Evolutionary conservation across 208 protist genomes (phyloP), one percentile per base, ranked within the genome.

Genomic region (Crithidia thermophila): DNA sequence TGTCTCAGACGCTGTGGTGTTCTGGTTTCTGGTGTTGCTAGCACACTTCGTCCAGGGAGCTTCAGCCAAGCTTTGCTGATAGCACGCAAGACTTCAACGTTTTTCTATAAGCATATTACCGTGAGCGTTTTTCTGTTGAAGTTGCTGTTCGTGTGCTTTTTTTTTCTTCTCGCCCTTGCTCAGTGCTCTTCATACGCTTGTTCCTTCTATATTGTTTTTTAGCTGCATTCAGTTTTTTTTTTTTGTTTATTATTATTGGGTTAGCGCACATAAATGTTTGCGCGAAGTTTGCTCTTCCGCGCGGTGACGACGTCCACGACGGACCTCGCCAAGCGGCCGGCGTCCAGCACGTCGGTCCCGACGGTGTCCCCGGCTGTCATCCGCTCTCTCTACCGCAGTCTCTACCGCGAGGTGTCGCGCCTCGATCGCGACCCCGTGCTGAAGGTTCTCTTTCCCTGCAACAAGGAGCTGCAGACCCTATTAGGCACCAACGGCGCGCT

Each of bases 361-460:
- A 75, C 70, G 0, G 51, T 94, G 5, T 80, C 88, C 0, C 85
- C 88, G 1, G 77, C 75, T 34, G 84, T 94, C 4, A 45, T 90
- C 31, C 83, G 83, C 18, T 89, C 83, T 16, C 70, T 94, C 9
- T 94, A 94, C 66, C 82, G 84, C 8, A 78, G 81, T 33, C 75
- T 94, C 13, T 87, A 84, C 59, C 67, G 83, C 2, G 81, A 94
- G 49, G 83, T 84, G 14, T 65, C 39, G 18, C 78, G 72, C 27
- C 65, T 94, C 34, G 88, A 94, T 66, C 39, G 67, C 30, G 77
- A 84, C 43, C 82, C 88, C 0, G 57, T 94, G 3, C 77, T 79
- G 14, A 94, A 94, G 69, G 79, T 81, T 16, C 72, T 94, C 5
- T 91, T 94, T 30, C 85, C 88, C 4, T 75, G 82, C 20, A 84